Conservation (phyloP, 163 green algal species). For the Chloromonas sp. region DNA sequence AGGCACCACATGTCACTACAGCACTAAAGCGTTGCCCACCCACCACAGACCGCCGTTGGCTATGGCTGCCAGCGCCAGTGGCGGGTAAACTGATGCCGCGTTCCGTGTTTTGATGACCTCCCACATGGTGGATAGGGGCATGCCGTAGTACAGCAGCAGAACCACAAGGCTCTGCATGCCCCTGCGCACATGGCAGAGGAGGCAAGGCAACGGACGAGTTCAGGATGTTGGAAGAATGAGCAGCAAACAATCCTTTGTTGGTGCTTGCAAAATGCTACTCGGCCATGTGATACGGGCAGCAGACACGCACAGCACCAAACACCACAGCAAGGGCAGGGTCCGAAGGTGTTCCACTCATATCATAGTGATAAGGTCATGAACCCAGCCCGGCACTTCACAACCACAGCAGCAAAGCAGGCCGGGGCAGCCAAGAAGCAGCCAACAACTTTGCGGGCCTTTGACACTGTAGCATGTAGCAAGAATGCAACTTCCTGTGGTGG, state of each 20-base stretch:
- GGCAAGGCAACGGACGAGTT: not conserved
- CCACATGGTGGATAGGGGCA: constrained; percentile 45
- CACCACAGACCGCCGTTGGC: constrained; percentile 54
- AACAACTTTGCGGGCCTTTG: too few relatives aligned
- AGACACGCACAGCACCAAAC: too few relatives aligned
- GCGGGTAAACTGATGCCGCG: constrained; percentile 40
- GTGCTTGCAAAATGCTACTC: not conserved
- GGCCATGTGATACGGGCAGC: too few relatives aligned
- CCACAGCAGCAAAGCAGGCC: too few relatives aligned
- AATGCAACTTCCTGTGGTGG: too few relatives aligned
- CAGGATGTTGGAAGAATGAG: not conserved
- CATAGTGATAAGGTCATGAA: too few relatives aligned
- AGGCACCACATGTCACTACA: too few relatives aligned
- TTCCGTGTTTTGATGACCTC: constrained; percentile 38
- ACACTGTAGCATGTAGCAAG: too few relatives aligned
- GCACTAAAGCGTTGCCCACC: constrained; percentile 19
- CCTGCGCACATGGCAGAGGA: constrained; percentile 4
- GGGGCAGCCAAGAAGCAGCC: too few relatives aligned
- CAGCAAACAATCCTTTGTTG: not conserved
- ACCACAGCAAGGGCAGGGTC: too few relatives aligned
- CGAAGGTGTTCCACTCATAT: too few relatives aligned
- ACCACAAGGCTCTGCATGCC: constrained; percentile 19
- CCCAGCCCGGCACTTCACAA: too few relatives aligned
- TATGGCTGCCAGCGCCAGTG: constrained; percentile 36
- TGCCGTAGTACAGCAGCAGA: constrained; percentile 26